Evolutionary conservation across 2,329 filamentous ascomycete genomes (phyloP).

Genomic region (Alternaria conjuncta): DNA sequence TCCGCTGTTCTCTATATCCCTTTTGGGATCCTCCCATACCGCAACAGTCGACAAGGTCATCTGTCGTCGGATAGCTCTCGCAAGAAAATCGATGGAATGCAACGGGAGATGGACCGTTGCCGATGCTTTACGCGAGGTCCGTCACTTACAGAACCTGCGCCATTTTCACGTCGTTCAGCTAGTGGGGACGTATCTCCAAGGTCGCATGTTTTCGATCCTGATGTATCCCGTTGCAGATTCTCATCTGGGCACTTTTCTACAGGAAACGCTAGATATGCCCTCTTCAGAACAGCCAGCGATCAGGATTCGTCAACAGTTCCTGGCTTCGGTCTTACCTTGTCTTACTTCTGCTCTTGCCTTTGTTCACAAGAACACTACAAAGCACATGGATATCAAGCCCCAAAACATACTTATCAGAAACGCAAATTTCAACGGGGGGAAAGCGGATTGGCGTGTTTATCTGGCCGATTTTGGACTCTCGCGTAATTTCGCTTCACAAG

Average conservation of each 20-base stretch:
- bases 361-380: slow-evolving; percentile 15
- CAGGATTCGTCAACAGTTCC: neutral
- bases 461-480: slow-evolving; percentile 30
- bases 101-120: neutral
- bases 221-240: slow-evolving; percentile 27
- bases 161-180: slow-evolving; percentile 27
- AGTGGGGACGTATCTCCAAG: slow-evolving; percentile 23
- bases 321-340: neutral
- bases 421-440: too few relatives aligned
- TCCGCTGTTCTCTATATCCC: slow-evolving; percentile 9
- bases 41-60: slow-evolving; percentile 23
- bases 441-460: slow-evolving; percentile 12
- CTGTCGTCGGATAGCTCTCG: slow-evolving; percentile 23
- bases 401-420: slow-evolving; percentile 17
- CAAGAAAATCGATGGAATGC: slow-evolving; percentile 27
- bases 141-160: slow-evolving; percentile 20
- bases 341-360: neutral
- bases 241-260: slow-evolving; percentile 18
- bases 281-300: too few relatives aligned
- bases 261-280: slow-evolving; percentile 6
- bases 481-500: slow-evolving; percentile 15
- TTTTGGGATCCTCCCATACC: slow-evolving; percentile 12
- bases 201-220: slow-evolving; percentile 19
- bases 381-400: slow-evolving; percentile 34
- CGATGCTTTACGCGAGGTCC: slow-evolving; percentile 21